These are phyloP conservation scores for Noccaea bulbosa DNA, from an alignment of 345 rosid genomes.

Conservation along the genomic window DNA sequence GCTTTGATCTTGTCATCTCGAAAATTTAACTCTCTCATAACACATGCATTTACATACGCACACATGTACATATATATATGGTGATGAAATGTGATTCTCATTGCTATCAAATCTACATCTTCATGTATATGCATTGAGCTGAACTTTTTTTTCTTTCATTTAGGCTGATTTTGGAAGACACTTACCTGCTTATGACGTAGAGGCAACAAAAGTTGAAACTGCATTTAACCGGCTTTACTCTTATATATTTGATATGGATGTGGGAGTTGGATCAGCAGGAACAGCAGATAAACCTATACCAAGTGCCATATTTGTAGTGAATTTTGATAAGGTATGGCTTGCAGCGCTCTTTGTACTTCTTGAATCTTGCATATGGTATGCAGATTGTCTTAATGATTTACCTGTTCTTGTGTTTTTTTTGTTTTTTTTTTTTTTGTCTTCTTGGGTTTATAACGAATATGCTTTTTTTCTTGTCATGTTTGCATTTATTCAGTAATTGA, in stretches of 20 bases:
- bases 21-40: not conserved
- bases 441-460: slow-evolving; percentile 19
- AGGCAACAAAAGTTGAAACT: slow-evolving; percentile 80
- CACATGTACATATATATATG: slow-evolving; percentile 8
- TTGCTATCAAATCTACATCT: slow-evolving; percentile 16
- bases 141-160: not conserved
- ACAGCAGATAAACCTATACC: slow-evolving; percentile 82
- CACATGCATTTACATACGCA: not conserved
- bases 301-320: slow-evolving; percentile 80
- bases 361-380: slow-evolving; percentile 18
- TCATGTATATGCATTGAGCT: slow-evolving; percentile 11
- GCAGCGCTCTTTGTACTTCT: slow-evolving; percentile 27
- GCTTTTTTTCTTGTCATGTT: slow-evolving; percentile 24
- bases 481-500: not conserved
- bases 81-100: slow-evolving; percentile 3
- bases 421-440: slow-evolving; percentile 22
- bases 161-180: slow-evolving; percentile 93
- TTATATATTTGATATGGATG: slow-evolving; percentile 76
- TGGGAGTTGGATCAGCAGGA: slow-evolving; percentile 50
- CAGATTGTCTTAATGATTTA: slow-evolving; percentile 21
- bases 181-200: slow-evolving; percentile 91
- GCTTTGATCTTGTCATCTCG: slow-evolving; percentile 24
- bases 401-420: slow-evolving; percentile 14
- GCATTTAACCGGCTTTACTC: slow-evolving; percentile 76
- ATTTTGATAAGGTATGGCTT: slow-evolving; percentile 89